Evolutionary conservation across 1,139 yeast species (phyloP).

Genomic region (Sugiyamaella pinicola): DNA sequence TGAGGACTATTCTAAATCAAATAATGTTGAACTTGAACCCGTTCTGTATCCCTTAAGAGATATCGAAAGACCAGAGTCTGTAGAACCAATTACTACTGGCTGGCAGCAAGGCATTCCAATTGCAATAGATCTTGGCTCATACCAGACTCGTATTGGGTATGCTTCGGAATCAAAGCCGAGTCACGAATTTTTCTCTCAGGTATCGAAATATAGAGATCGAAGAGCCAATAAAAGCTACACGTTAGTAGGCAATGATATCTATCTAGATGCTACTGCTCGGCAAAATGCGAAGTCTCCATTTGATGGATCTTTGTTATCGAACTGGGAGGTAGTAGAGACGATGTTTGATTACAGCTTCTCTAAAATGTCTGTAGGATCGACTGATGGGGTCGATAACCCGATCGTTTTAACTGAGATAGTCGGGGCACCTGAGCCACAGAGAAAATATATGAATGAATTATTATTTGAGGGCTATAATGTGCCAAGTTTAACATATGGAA

Average conservation of each 20-base stretch:
- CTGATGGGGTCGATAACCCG: conserved; percentile 63
- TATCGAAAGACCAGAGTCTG: conserved; percentile 32
- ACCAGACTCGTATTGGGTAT: conserved; percentile 71
- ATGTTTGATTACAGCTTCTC: conserved; percentile 82
- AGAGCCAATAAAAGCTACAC: conserved; percentile 65
- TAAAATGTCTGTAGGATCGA: conserved; percentile 61
- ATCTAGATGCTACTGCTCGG: conserved; percentile 66
- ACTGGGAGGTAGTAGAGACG: conserved; percentile 89
- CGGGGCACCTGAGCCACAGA: conserved; percentile 68
- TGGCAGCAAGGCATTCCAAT: conserved; percentile 68
- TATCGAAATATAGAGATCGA: conserved; percentile 79
- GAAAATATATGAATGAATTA: conserved; percentile 74
- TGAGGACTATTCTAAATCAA: conserved; percentile 5
- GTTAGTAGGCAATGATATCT: conserved; percentile 80
- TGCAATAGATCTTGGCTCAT: conserved; percentile 68
- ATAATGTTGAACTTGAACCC: conserved; percentile 30
- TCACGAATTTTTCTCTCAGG: conserved; percentile 66
- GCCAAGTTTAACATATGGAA: conserved; percentile 76
- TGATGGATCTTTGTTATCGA: conserved; percentile 83
- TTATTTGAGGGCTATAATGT: conserved; percentile 78
- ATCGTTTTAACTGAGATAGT: conserved; percentile 78
- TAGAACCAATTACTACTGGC: conserved; percentile 56
- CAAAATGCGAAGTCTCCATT: conserved; percentile 76
- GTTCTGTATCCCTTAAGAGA: conserved; percentile 54
- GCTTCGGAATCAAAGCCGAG: conserved; percentile 57